Evolutionary conservation across 257 asterid species (phyloP).

Genomic region (Penstemon davidsonii): DNA sequence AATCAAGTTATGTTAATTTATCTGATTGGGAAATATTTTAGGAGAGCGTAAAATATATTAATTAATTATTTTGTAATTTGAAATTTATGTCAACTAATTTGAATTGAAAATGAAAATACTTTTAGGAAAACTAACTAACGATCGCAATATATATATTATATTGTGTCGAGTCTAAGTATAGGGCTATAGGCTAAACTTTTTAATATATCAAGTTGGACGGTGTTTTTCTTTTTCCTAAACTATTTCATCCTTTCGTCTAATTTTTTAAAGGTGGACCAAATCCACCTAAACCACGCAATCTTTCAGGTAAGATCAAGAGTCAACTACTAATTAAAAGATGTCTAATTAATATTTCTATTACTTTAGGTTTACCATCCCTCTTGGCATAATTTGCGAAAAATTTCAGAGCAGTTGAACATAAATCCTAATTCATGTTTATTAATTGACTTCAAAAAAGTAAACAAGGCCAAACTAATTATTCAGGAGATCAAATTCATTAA

Average conservation of each 20-base stretch:
- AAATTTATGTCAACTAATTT: too few species aligned
- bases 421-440: background rate
- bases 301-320: constrained; percentile 47
- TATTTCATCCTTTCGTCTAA: background rate
- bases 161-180: too few species aligned
- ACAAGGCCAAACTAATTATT: too few species aligned
- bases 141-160: too few species aligned
- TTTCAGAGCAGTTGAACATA: constrained; percentile 27
- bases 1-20: too few species aligned
- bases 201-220: constrained; percentile 22
- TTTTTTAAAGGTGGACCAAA: constrained; percentile 38
- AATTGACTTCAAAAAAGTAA: background rate
- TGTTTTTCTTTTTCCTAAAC: background rate
- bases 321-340: constrained; percentile 46
- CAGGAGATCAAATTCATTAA: too few species aligned
- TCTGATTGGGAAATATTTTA: too few species aligned
- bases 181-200: background rate
- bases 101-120: too few species aligned
- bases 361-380: constrained; percentile 8
- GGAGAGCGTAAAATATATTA: too few species aligned
- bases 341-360: background rate
- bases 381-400: constrained; percentile 21
- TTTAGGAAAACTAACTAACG: too few species aligned
- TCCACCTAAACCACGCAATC: constrained; percentile 55
- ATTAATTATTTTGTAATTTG: too few species aligned